Evolutionary conservation across 2,329 filamentous ascomycete genomes (phyloP), one percentile per base, ranked within the genome.

Genomic region (Diaporthe amygdali): DNA sequence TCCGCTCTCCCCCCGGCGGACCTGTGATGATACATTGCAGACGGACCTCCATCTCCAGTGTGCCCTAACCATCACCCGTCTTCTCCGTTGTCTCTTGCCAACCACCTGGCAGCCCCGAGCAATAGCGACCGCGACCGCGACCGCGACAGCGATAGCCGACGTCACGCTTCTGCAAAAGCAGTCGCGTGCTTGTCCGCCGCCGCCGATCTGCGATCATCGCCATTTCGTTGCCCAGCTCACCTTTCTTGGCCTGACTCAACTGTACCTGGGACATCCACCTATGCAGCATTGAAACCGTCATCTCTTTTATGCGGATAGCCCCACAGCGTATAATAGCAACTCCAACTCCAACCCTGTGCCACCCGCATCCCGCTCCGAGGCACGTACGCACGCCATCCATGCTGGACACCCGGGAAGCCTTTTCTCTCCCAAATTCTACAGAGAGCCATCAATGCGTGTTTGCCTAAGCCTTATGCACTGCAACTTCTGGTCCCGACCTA

Each of bases 151-250:
- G 55, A 46, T 39, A 25, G 22, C 55, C 55, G 22, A 59, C 20
- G 25, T 22, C 41, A 32, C 25, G 8, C 20, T 15, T 6, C 15
- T 25, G 25, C 22, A 49, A 15, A 37, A 44, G 27, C 46, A 49
- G 41, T 12, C 59, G 44, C 44, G 17, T 64, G 20, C 5, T 64
- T 25, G 30, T 49, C 30, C 37, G 2, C 44, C 37, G 2, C 44
- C 44, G 59, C 59, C 44, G 56, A 59, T 59, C 67, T n/a, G 20
- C 67, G 67, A 54, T 25, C 67, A 72, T 72, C 70, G 56, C 70
- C 67, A 72, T 72, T 44, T 69, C 70, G 44, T 69, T 66, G 32
- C 49, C 37, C 44, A 51, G 47, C 41, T 59, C 2, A 41, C 66
- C 32, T 64, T 7, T 66, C 27, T 66, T 66, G 46, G 47, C 49